Evolutionary conservation across 345 rosid species (phyloP).

Genomic region (Eucalyptus regnans): DNA sequence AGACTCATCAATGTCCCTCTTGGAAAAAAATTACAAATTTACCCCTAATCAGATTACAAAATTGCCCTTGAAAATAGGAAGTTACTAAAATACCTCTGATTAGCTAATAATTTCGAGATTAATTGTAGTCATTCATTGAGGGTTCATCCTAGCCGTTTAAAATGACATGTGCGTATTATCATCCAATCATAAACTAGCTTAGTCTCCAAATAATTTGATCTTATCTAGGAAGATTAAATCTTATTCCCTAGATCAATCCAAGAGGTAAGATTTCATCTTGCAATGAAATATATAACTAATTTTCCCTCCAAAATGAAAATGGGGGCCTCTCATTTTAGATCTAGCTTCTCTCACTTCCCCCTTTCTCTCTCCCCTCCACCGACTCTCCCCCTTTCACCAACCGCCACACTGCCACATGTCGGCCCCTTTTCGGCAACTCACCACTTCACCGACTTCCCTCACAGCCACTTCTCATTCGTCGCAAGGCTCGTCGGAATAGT

Average conservation of each 20-base stretch:
- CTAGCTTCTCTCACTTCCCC: too few relatives aligned
- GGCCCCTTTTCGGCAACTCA: too few relatives aligned
- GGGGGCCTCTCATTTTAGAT: neutral
- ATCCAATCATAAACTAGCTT: neutral
- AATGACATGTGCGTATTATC: too few relatives aligned
- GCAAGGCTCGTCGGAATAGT: too few relatives aligned
- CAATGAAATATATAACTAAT: too few relatives aligned
- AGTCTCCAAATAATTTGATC: neutral
- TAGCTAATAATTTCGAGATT: neutral
- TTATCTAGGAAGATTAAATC: neutral
- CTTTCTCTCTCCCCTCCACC: too few relatives aligned
- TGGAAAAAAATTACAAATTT: too few relatives aligned
- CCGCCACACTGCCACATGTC: too few relatives aligned
- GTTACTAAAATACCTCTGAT: neutral
- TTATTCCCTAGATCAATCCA: neutral
- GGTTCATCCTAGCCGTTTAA: accelerated
- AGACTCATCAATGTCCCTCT: accelerated
- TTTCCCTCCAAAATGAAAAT: neutral
- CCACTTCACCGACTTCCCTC: too few relatives aligned
- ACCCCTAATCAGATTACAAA: neutral
- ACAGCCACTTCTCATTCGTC: too few relatives aligned
- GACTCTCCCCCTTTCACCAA: too few relatives aligned
- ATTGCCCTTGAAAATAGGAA: neutral
- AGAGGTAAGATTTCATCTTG: neutral
- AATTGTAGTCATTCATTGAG: neutral